Percentiles rank a stretch among this genome's conserved stretches.
These are phyloP conservation scores for Euphorbia peplus DNA, from an alignment of 345 rosid genomes.

Conservation along the genomic window DNA sequence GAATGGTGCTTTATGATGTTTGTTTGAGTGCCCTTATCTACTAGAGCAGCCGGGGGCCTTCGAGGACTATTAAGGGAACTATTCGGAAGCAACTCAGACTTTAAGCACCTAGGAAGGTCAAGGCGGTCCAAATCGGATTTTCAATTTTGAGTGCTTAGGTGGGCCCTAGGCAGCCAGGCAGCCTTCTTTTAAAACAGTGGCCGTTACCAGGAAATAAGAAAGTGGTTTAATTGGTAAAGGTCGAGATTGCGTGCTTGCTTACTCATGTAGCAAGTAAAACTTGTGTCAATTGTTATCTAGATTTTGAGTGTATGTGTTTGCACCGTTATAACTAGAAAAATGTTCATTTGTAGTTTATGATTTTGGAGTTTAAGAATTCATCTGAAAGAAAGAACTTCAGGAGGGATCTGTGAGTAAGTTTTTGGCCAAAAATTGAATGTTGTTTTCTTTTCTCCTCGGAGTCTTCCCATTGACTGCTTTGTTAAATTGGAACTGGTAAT, in stretches of 20 bases:
- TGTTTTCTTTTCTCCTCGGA: neutral
- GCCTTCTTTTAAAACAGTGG: neutral
- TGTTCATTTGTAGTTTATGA: neutral
- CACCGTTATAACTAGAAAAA: neutral
- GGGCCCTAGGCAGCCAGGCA: no score
- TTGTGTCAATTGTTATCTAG: neutral
- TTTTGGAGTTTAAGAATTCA: neutral
- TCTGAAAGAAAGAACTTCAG: neutral
- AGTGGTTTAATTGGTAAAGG: neutral
- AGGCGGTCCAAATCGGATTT: no score
- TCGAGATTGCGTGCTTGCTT: neutral
- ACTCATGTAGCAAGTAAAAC: neutral
- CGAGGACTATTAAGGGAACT: no score
- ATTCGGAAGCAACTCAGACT: no score
- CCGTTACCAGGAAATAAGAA: neutral
- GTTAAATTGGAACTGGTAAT: neutral
- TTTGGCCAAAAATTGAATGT: neutral
- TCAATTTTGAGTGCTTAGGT: no score
- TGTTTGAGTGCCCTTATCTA: no score
- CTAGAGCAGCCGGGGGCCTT: no score
- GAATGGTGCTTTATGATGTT: neutral
- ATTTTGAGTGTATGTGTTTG: neutral
- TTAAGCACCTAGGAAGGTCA: no score
- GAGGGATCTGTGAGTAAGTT: neutral
- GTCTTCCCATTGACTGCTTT: neutral